Evolutionary conservation across 1,139 yeast species (phyloP).

Genomic region (Diutina siamensis): DNA sequence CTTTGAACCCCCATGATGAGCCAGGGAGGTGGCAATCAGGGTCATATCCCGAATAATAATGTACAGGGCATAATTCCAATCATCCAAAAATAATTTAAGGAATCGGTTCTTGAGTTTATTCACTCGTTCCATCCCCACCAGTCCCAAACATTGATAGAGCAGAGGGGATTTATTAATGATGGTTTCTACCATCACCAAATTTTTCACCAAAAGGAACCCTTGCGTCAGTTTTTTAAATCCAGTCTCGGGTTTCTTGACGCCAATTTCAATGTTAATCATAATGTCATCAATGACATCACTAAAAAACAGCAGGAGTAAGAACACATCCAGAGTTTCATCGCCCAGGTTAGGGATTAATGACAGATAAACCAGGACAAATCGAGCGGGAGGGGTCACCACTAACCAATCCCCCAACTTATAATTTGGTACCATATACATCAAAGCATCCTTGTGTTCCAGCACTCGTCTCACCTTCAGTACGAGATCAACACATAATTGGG

Average conservation of each 20-base stretch:
- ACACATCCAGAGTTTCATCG: conserved; percentile 11
- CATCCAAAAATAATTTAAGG: conserved; percentile 63
- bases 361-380: conserved; percentile 38
- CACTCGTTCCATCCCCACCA: conserved; percentile 54
- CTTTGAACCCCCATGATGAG: conserved; percentile 17
- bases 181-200: conserved; percentile 65
- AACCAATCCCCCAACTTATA: conserved; percentile 62
- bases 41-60: conserved; percentile 63
- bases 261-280: conserved; percentile 44
- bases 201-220: conserved; percentile 66
- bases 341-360: conserved; percentile 35
- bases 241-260: conserved; percentile 25
- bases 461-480: conserved; percentile 51
- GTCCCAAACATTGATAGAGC: conserved; percentile 40
- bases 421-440: conserved; percentile 37
- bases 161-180: conserved; percentile 49
- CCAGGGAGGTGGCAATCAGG: conserved; percentile 31
- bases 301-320: conserved; percentile 49
- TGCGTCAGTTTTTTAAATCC: conserved; percentile 37
- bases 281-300: conserved; percentile 71
- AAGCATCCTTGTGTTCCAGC: conserved; percentile 46
- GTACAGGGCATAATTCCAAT: conserved; percentile 76
- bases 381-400: conserved; percentile 39
- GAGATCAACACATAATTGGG: conserved; percentile 27
- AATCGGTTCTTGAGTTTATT: conserved; percentile 65